A percentile compares a stretch with the other conserved stretches of the same genome.
phyloP scores from a whole-genome alignment of 192 early-diverging fungal species.

The Dissophora globulifera region DNA sequence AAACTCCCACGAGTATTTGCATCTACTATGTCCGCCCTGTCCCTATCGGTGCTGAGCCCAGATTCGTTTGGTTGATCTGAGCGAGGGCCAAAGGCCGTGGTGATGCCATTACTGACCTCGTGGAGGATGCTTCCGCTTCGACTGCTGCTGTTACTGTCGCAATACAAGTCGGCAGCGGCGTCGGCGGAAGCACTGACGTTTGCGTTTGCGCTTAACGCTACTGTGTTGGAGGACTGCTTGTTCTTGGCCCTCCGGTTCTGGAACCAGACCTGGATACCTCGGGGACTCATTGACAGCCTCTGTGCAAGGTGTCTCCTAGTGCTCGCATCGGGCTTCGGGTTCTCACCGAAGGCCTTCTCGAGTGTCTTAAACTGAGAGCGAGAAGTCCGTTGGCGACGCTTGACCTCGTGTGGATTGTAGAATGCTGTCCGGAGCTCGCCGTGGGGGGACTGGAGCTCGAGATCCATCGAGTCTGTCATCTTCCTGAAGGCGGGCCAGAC shows the following conservation, averaged over 20 bases:
- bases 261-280: slow-evolving; percentile 87
- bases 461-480: slow-evolving; percentile 10
- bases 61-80: neutral
- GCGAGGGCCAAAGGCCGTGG: too few relatives aligned
- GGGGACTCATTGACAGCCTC: slow-evolving; percentile 73
- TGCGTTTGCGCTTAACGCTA: too few relatives aligned
- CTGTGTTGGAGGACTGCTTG: too few relatives aligned
- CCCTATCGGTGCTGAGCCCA: neutral
- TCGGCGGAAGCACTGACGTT: neutral
- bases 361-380: slow-evolving; percentile 76
- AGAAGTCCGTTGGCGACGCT: slow-evolving; percentile 78
- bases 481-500: too few relatives aligned
- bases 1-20: neutral
- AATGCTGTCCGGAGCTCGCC: slow-evolving; percentile 75
- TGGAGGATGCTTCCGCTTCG: too few relatives aligned
- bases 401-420: slow-evolving; percentile 83
- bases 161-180: neutral
- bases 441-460: slow-evolving; percentile 31
- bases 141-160: too few relatives aligned
- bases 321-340: slow-evolving; percentile 76
- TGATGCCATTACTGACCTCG: too few relatives aligned
- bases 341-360: slow-evolving; percentile 72
- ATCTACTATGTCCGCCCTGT: neutral
- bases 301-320: slow-evolving; percentile 69
- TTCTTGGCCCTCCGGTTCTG: slow-evolving; percentile 86